Base-by-base conservation (phyloP, 306 rosid species). In the Hylodesmum podocarpum region DNA sequence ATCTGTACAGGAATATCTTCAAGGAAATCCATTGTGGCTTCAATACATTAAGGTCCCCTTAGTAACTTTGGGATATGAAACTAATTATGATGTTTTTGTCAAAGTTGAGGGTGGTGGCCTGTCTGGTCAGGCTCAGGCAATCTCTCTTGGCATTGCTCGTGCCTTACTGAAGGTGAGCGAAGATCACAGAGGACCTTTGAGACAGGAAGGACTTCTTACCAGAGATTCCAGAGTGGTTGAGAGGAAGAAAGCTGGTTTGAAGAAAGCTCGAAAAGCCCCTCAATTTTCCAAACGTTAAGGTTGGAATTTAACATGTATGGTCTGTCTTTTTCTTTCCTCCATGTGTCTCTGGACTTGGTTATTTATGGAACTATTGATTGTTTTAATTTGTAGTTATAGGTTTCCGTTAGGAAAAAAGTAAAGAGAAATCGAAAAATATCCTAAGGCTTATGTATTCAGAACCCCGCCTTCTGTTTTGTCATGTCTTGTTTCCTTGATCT, bases 251-350 rank as follows among this genome's bases (percentile, higher is more conserved):
- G 75, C 82, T 36, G 97, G 98, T 86, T 91, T 95, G 67, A 86
- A 92, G 91, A 95, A 95, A 87, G 98, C 98, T 73, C 98, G 98
- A 21, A 92, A 95, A 90, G 97, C 98, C 19, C 98, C 98, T 24
- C 98, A 95, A 73, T 95, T 69, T 86, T 95, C 98, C 65, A 95
- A 95, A 55, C 97, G 98, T 88, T 95, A 82, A 89, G 80, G 86
- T 84, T 66, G 61, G 68, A 31, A 66, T 55, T 49, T 62, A 19
- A 22, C 79, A 39, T 75, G 73, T 75, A 22, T 43, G 66, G 70
- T 66, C 18, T 73, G 64, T 46, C 44, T 7, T 41, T 77, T 47
- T 41, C 54, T 40, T 66, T 76, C 4, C 58, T 44, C 24, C 33
- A 3, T 19, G 24, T 72, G 63, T 67, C 21, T 66, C 55, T 71